These are phyloP conservation scores for Lenwebbia sp. DNA, from an alignment of 345 rosid species.

Conservation along the genomic window DNA sequence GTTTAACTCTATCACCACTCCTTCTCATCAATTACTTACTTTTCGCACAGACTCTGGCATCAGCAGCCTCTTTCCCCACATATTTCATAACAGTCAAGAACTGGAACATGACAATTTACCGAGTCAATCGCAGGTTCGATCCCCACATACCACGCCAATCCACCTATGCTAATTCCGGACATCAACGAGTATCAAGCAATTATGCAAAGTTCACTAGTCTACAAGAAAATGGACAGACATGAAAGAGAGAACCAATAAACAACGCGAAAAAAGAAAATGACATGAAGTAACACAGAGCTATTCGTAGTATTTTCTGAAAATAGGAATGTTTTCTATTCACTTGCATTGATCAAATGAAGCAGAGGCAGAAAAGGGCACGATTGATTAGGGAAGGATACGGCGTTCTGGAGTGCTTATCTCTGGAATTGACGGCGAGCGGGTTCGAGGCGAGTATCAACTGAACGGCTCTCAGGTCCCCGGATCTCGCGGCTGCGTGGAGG, in stretches of 20 bases:
- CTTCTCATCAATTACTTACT: not conserved
- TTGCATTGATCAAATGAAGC: too few relatives aligned
- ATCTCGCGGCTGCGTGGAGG: conserved; percentile 85
- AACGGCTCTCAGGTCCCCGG: conserved; percentile 65
- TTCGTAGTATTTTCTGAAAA: too few relatives aligned
- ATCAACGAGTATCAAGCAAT: not conserved
- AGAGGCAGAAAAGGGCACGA: not conserved
- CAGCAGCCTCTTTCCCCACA: not conserved
- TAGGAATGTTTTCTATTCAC: too few relatives aligned
- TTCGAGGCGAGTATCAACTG: conserved; percentile 46
- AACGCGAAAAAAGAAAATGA: too few relatives aligned
- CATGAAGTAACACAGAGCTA: too few relatives aligned
- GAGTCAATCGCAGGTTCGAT: not conserved
- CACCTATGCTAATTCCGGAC: not conserved
- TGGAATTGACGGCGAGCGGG: conserved; percentile 60
- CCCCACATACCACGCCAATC: not conserved
- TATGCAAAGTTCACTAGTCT: not conserved
- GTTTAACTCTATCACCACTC: not conserved
- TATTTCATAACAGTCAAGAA: not conserved
- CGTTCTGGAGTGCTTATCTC: conserved; percentile 96
- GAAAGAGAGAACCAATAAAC: not conserved
- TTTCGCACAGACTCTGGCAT: not conserved
- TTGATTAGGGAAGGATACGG: conserved; percentile 55
- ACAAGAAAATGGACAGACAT: not conserved
- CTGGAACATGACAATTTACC: not conserved